phyloP scores from a whole-genome alignment of 2,329 filamentous ascomycete species.

The Sporothrix euskadiensis region DNA sequence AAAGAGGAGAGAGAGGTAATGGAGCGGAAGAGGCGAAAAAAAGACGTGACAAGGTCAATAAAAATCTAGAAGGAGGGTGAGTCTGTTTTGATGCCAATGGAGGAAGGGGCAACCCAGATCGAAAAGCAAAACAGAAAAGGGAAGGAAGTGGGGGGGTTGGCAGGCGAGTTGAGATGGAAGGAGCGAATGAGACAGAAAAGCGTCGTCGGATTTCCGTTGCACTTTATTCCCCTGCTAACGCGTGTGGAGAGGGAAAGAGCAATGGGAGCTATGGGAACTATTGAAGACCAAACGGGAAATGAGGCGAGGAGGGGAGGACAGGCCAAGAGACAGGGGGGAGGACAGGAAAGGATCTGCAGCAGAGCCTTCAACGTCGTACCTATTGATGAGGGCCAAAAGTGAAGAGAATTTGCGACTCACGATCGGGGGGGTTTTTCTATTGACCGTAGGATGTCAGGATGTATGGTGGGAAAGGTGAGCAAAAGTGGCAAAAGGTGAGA shows the following conservation, averaged over 20 bases:
- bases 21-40: not conserved
- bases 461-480: not conserved
- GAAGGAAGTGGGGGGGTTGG: slow-evolving; percentile 2
- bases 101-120: not conserved
- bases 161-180: not conserved
- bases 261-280: not conserved
- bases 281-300: slow-evolving; percentile 1
- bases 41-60: not conserved
- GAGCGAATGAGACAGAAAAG: not conserved
- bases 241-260: slow-evolving; percentile 6
- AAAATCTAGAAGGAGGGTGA: not conserved
- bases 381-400: not conserved
- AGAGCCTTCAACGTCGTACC: not conserved
- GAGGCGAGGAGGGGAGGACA: not conserved
- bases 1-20: not conserved
- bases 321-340: too few relatives aligned
- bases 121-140: not conserved
- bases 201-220: not conserved
- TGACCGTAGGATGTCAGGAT: not conserved
- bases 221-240: not conserved
- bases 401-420: not conserved
- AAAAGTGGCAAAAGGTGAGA: not conserved
- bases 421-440: not conserved
- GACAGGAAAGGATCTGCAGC: not conserved
- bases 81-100: not conserved